Evolutionary conservation across 257 asterid genomes (phyloP).

Genomic region (Euphrasia confusa): DNA sequence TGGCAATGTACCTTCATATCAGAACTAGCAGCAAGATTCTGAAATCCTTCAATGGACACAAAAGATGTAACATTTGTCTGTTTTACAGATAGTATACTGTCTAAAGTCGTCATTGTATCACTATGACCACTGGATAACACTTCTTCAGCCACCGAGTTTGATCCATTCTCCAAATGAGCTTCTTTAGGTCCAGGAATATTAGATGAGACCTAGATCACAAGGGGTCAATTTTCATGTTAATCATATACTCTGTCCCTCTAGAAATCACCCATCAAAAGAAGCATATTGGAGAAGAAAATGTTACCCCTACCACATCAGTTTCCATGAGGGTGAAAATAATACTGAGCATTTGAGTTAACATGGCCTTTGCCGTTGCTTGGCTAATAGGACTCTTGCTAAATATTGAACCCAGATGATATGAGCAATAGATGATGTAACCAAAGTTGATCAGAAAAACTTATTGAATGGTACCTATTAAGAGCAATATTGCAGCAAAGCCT

Average conservation of each 20-base stretch:
- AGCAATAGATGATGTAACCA: constrained; percentile 27
- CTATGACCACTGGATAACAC: constrained; percentile 40
- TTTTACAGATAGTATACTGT: constrained; percentile 37
- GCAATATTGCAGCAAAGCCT: constrained; percentile 93
- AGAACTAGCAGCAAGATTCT: constrained; percentile 64
- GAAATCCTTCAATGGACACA: constrained; percentile 66
- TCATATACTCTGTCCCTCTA: constrained; percentile 17
- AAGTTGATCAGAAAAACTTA: constrained; percentile 21
- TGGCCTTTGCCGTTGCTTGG: constrained; percentile 97
- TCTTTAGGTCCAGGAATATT: constrained; percentile 44
- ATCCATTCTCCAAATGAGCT: constrained; percentile 38
- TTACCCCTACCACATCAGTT: constrained; percentile 63
- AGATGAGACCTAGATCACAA: constrained; percentile 51
- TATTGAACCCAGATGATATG: constrained; percentile 34
- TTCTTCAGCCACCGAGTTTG: constrained; percentile 40
- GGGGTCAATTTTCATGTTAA: constrained; percentile 16
- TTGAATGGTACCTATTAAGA: constrained; percentile 68
- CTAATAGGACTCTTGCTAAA: constrained; percentile 93
- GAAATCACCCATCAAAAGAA: constrained; percentile 16
- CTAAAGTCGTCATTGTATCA: constrained; percentile 35
- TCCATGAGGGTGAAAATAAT: constrained; percentile 71
- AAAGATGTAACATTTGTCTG: constrained; percentile 43
- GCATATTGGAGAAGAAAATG: constrained; percentile 11
- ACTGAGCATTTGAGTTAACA: constrained; percentile 92
- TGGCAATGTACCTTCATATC: constrained; percentile 68